Conservation (phyloP, 805 yeast genomes). For the Starmerella vaccinii region DNA sequence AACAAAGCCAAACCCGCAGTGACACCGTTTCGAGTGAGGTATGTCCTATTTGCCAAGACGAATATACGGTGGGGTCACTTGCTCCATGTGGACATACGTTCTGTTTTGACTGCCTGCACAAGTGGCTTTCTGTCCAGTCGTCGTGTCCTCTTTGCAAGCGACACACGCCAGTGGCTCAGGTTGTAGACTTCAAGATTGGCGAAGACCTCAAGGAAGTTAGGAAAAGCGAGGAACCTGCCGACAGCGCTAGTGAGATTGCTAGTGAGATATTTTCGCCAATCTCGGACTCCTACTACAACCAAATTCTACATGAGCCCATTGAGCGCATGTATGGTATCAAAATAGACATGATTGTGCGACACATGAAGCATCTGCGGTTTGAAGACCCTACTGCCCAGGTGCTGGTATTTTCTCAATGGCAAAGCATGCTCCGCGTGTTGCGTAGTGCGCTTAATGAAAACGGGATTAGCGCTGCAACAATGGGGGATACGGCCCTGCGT, state of each 20-base stretch:
- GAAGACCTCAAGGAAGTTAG: neutral
- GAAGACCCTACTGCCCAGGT: constrained; percentile 61
- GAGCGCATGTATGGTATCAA: constrained; percentile 66
- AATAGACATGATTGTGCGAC: constrained; percentile 69
- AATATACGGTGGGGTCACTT: constrained; percentile 64
- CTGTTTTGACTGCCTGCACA: constrained; percentile 67
- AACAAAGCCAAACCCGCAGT: neutral
- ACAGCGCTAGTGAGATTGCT: neutral
- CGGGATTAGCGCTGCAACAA: constrained; percentile 48
- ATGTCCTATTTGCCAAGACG: constrained; percentile 71
- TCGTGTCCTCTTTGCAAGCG: constrained; percentile 79
- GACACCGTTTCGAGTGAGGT: neutral
- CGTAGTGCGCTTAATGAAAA: constrained; percentile 55
- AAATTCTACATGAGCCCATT: constrained; percentile 36
- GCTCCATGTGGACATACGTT: constrained; percentile 89
- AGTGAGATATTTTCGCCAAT: constrained; percentile 26
- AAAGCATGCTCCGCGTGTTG: constrained; percentile 56
- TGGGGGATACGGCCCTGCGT: constrained; percentile 30
- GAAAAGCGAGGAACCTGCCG: neutral
- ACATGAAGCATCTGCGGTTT: constrained; percentile 51
- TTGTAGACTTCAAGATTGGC: constrained; percentile 2
- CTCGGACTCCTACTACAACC: constrained; percentile 24
- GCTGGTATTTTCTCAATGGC: constrained; percentile 84
- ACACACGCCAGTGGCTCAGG: neutral
- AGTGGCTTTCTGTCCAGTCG: constrained; percentile 52